Base-by-base conservation (phyloP, 169 alveolate species). In the Cryptosporidium parvum region DNA sequence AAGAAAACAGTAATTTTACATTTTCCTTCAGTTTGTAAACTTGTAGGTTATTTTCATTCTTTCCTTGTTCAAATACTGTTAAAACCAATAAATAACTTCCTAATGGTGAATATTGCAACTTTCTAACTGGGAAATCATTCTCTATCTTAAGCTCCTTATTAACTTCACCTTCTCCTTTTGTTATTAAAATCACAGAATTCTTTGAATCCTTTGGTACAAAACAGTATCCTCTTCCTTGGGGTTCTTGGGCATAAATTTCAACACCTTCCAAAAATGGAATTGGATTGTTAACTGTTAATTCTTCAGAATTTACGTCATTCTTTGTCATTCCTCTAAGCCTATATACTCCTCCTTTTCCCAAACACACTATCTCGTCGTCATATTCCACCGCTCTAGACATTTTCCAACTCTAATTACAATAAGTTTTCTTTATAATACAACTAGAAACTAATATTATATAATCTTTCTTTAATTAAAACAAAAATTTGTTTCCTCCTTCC, bases 161-260 rank as follows among this genome's bases (percentile, higher is more conserved):
- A n/a, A 6, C 51, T 29, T 45, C 75, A 18, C 59, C 16, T n/a
- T 53, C 70, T 14, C 39, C 35, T 14, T 21, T 18, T 26, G 37
- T n/a, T 58, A 73, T 58, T 26, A 56, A 9, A 7, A 62, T 53
- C 1, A 80, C 89, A 3, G 89, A 80, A 45, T 7, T 45, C 51
- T 65, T 80, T 12, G 75, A 80, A 9, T 80, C 80, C 18, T 39
- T 48, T 3, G 89, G 89, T 8, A 80, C 89, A 44, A 58, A 80
- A 48, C 89, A 42, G 52, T 80, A 80, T 5, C 89, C 89, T 29
- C 65, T 59, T 35, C 75, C 89, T n/a, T 80, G 89, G 16, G 89
- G 75, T 26, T 80, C 89, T 29, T 80, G 89, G 5, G 89, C 68
- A 48, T 80, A 80, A 33, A 80, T 80, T n/a, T 80, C 89, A n/a